Evolutionary conservation across 306 rosid species (phyloP).

Genomic region (Prunus kanzakura): DNA sequence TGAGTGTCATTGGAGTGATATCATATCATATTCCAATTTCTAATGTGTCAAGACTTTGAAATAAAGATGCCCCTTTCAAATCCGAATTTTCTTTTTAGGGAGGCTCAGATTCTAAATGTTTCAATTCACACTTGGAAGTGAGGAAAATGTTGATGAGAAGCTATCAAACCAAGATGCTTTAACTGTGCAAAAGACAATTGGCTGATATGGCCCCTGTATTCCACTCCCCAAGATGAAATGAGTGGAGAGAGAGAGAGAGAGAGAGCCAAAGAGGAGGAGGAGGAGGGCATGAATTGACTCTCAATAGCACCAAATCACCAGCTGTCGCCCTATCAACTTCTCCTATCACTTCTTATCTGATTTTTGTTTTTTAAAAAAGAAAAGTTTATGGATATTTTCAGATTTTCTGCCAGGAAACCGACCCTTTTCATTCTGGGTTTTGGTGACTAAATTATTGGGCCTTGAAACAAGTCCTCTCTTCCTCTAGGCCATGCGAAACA

Average conservation of each 20-base stretch:
- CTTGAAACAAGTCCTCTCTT: too few relatives aligned
- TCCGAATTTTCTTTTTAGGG: background rate
- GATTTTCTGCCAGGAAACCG: background rate
- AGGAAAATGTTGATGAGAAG: slow-evolving; percentile 8
- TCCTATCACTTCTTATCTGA: background rate
- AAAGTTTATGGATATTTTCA: background rate
- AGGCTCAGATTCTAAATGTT: slow-evolving; percentile 1
- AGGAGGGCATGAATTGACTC: background rate
- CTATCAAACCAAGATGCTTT: background rate
- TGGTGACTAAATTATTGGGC: too few relatives aligned
- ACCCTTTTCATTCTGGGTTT: background rate
- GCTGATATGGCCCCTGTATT: background rate
- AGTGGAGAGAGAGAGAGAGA: background rate
- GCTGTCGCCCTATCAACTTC: background rate
- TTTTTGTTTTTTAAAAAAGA: background rate
- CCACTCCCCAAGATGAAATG: background rate
- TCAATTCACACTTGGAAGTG: background rate
- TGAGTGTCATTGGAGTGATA: background rate
- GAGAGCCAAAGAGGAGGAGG: too few relatives aligned
- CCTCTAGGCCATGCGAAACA: too few relatives aligned
- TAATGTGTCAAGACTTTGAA: background rate
- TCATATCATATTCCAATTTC: background rate
- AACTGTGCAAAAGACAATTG: background rate
- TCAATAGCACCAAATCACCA: background rate
- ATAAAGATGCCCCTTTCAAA: slow-evolving; percentile 1